These are phyloP conservation scores for Zangia roseola DNA, from an alignment of 768 basidiomycete genomes.

Conservation along the genomic window DNA sequence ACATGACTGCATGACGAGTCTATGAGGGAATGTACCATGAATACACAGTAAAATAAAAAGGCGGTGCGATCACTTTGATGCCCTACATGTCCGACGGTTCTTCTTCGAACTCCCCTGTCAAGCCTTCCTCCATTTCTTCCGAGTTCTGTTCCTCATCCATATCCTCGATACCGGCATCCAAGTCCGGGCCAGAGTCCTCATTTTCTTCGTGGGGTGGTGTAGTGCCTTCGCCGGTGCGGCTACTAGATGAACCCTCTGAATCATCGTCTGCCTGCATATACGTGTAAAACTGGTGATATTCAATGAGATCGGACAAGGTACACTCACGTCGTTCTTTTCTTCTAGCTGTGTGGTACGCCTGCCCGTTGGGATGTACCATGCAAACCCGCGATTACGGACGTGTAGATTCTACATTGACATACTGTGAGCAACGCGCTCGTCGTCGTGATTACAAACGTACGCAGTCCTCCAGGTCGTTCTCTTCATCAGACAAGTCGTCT, in stretches of 20 bases:
- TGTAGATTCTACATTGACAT: constrained; percentile 44
- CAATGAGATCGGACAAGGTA: not conserved
- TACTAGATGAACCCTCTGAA: constrained; percentile 33
- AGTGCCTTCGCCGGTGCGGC: constrained; percentile 29
- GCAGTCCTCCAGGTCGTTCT: constrained; percentile 74
- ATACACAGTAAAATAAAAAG: not conserved
- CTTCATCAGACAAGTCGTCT: constrained; percentile 84
- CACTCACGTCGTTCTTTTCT: constrained; percentile 78
- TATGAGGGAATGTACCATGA: not conserved
- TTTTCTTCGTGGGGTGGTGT: constrained; percentile 37
- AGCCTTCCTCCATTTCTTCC: constrained; percentile 41
- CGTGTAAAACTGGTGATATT: not conserved
- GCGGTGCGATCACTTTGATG: not conserved
- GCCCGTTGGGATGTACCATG: constrained; percentile 72
- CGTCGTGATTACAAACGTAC: constrained; percentile 38
- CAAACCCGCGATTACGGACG: constrained; percentile 65
- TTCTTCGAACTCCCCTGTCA: constrained; percentile 55
- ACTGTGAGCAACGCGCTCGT: not conserved
- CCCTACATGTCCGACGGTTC: constrained; percentile 32
- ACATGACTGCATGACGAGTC: not conserved
- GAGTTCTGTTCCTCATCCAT: constrained; percentile 44
- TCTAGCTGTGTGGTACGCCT: constrained; percentile 71
- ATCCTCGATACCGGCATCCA: constrained; percentile 41
- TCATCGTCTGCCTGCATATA: constrained; percentile 34
- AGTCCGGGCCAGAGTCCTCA: constrained; percentile 38